Evolutionary conservation across 306 rosid species (phyloP), one percentile per base, ranked within the genome.

Genomic region (Castanea crenata): DNA sequence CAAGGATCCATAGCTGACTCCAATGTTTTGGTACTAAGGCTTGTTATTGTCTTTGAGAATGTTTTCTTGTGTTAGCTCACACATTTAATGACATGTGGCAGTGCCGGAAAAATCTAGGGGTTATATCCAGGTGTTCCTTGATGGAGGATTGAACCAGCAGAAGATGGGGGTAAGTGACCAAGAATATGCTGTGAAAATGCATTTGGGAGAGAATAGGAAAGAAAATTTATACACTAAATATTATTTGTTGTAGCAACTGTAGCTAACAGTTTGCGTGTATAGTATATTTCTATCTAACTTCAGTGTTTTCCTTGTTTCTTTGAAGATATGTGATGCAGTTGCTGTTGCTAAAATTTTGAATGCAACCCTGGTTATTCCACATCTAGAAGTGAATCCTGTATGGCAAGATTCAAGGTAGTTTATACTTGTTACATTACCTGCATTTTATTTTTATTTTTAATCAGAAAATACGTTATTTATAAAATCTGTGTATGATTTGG

Each of bases 91-190:
- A 49, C 67, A 76, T 85, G 85, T 90, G 90, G 98, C 91, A 75
- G 79, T 93, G 77, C 94, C 96, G 1, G 93, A 87, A 82, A 83
- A 88, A 55, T 89, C 98, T 8, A 85, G 87, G 81, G 99, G 98
- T 75, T 93, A 86, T 80, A 82, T 96, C 79, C 98, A 96, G 75
- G 94, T 93, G 49, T 96, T 96, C 87, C 98, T 96, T 46, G 98
- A 96, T 83, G 99, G 99, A 70, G 99, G 99, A 38, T 82, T 96
- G 87, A 96, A 96, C 90, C 99, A 96, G 86, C 99, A 96, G 85
- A 91, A 97, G 71, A 96, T 96, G 99, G 99, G 99, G 97, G 99
- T 93, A 79, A 74, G 97, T 83, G 57, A 82, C 75, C 70, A 18
- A 78, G 61, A 49, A 35, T 63, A 23, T 52, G 56, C 55, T n/a